These are phyloP conservation scores for Neurospora tetraspora DNA, from an alignment of 495 filamentous ascomycete species.

Conservation along the genomic window DNA sequence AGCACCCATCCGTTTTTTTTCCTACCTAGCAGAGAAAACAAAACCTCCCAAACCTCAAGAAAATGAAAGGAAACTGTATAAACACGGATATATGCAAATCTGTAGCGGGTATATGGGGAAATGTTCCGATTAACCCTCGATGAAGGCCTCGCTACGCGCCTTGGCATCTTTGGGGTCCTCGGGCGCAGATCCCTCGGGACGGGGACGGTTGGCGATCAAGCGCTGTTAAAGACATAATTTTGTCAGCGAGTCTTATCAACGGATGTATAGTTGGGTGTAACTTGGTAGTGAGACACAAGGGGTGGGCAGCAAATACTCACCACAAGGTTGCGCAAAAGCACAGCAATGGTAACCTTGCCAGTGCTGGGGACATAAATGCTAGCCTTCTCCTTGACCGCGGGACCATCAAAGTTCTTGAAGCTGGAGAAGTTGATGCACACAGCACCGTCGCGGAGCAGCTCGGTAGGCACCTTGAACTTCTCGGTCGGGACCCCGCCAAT, in stretches of 20 bases:
- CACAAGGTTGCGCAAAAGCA: constrained; percentile 79
- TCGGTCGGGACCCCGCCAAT: constrained; percentile 87
- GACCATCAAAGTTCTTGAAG: constrained; percentile 80
- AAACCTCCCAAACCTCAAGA: neutral
- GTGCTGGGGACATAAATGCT: constrained; percentile 96
- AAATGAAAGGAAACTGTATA: neutral
- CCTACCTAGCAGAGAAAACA: neutral
- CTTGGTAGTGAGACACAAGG: neutral
- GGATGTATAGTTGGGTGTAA: neutral
- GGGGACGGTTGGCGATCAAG: constrained; percentile 30
- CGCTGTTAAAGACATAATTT: constrained; percentile 14
- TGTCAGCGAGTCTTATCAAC: neutral
- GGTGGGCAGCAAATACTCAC: constrained; percentile 37
- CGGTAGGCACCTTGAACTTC: constrained; percentile 76
- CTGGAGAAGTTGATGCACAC: constrained; percentile 97
- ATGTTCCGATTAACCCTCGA: constrained; percentile 18
- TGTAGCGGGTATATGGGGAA: neutral
- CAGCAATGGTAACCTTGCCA: constrained; percentile 93
- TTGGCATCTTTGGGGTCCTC: constrained; percentile 22
- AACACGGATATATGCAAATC: neutral
- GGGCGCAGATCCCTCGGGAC: constrained; percentile 16
- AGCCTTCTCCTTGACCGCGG: constrained; percentile 81
- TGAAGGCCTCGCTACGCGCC: constrained; percentile 27
- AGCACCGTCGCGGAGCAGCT: constrained; percentile 73
- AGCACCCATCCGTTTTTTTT: neutral